phyloP scores from a whole-genome alignment of 495 filamentous ascomycete genomes.

The Penicillium soppii region DNA sequence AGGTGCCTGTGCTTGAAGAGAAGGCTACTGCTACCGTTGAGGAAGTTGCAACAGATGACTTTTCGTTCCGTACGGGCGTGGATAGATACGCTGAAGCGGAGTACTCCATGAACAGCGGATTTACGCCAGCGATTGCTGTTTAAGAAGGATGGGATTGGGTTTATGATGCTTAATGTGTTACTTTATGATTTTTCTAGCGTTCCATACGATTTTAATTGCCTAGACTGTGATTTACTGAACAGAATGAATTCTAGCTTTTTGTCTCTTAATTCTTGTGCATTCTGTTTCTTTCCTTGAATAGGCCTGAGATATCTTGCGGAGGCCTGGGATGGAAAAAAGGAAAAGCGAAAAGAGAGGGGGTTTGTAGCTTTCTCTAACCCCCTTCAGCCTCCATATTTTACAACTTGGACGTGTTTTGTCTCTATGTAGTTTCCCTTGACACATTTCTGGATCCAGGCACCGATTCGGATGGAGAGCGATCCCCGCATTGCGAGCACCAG shows the following conservation, averaged over 20 bases:
- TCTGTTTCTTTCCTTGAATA: too few relatives aligned
- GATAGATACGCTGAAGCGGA: not conserved
- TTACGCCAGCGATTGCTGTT: not conserved
- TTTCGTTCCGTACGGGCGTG: slow-evolving; percentile 10
- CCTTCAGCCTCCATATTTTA: too few relatives aligned
- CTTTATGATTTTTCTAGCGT: not conserved
- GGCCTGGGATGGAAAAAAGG: too few relatives aligned
- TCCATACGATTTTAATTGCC: not conserved
- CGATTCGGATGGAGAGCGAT: too few relatives aligned
- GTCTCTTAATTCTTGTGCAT: too few relatives aligned
- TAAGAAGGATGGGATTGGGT: not conserved
- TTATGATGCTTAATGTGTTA: not conserved
- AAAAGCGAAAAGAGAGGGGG: too few relatives aligned
- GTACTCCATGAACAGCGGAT: not conserved
- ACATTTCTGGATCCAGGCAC: too few relatives aligned
- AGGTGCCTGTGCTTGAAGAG: not conserved
- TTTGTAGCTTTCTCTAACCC: too few relatives aligned
- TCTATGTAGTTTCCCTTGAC: too few relatives aligned
- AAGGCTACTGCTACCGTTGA: not conserved
- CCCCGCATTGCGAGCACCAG: too few relatives aligned
- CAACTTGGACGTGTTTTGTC: too few relatives aligned
- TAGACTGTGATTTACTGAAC: not conserved
- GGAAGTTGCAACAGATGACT: slow-evolving; percentile 5
- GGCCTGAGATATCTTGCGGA: too few relatives aligned
- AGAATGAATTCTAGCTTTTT: not conserved